A percentile compares a stretch with the other conserved stretches of the same genome.
Conservation (phyloP, 139 green algal species). For the Pseudopediastrum boryanum region DNA sequence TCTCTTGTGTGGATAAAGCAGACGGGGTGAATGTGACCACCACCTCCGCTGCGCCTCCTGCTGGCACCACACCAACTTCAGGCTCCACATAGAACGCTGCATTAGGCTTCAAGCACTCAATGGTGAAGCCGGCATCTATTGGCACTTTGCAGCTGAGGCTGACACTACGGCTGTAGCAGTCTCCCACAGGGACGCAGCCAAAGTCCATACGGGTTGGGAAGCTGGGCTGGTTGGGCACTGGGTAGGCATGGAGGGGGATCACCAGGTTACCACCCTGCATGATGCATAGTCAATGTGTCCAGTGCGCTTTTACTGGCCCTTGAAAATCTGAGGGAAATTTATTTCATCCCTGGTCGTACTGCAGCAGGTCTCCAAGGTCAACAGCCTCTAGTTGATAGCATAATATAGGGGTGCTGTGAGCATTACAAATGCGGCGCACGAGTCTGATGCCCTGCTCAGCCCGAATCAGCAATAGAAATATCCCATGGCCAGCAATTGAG, state of each 20-base stretch:
- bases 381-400: too few relatives aligned
- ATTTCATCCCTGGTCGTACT: too few relatives aligned
- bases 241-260: constrained; percentile 34
- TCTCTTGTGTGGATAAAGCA: constrained; percentile 1
- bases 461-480: too few relatives aligned
- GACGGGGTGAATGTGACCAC: constrained; percentile 9
- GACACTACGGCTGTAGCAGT: constrained; percentile 7
- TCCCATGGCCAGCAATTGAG: too few relatives aligned
- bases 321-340: too few relatives aligned
- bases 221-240: neutral
- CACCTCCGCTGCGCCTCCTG: constrained; percentile 18
- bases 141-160: constrained; percentile 18
- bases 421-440: too few relatives aligned
- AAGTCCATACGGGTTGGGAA: constrained; percentile 29
- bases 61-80: neutral
- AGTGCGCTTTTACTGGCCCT: neutral
- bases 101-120: constrained; percentile 17
- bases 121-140: constrained; percentile 9
- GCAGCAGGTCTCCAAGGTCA: too few relatives aligned
- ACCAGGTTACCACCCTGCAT: constrained; percentile 21
- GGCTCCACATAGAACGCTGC: constrained; percentile 15
- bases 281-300: neutral
- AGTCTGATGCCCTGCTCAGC: too few relatives aligned
- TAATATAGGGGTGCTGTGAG: too few relatives aligned
- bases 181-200: constrained; percentile 14